These are phyloP conservation scores for Pseudoscleropodium purum DNA, from an alignment of 225 moss, liverwort and hornwort genomes.

Conservation along the genomic window DNA sequence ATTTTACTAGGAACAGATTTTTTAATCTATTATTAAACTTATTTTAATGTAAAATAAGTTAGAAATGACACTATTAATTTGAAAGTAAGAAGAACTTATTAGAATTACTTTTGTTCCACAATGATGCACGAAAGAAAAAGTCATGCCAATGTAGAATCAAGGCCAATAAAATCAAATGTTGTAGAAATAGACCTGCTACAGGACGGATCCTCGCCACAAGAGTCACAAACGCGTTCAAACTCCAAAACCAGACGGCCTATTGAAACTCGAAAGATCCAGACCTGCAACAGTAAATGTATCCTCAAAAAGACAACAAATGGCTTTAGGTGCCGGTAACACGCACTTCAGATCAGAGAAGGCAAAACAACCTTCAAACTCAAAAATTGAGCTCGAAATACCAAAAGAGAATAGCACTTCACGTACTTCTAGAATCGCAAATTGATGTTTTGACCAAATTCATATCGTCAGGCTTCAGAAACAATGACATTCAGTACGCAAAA, in stretches of 20 bases:
- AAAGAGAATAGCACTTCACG: background rate
- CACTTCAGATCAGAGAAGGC: background rate
- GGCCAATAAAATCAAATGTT: background rate
- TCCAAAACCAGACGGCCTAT: slow-evolving; percentile 56
- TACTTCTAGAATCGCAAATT: background rate
- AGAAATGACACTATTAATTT: background rate
- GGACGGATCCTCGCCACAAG: slow-evolving; percentile 69
- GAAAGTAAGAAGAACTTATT: background rate
- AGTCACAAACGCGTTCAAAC: slow-evolving; percentile 76
- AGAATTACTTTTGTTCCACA: background rate
- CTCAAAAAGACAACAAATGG: background rate
- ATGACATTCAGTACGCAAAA: background rate
- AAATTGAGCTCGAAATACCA: background rate
- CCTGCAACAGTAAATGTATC: slow-evolving; percentile 17
- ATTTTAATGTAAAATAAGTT: background rate
- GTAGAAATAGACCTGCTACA: slow-evolving; percentile 60
- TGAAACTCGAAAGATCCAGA: slow-evolving; percentile 68
- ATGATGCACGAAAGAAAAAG: background rate
- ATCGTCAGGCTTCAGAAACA: background rate
- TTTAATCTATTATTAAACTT: background rate
- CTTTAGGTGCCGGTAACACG: background rate
- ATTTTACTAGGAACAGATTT: background rate
- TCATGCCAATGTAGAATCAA: background rate
- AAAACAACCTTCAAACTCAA: background rate
- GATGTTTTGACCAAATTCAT: background rate